Conservation (phyloP, 2,329 filamentous ascomycete species). For the Zymoseptoria crescenta region DNA sequence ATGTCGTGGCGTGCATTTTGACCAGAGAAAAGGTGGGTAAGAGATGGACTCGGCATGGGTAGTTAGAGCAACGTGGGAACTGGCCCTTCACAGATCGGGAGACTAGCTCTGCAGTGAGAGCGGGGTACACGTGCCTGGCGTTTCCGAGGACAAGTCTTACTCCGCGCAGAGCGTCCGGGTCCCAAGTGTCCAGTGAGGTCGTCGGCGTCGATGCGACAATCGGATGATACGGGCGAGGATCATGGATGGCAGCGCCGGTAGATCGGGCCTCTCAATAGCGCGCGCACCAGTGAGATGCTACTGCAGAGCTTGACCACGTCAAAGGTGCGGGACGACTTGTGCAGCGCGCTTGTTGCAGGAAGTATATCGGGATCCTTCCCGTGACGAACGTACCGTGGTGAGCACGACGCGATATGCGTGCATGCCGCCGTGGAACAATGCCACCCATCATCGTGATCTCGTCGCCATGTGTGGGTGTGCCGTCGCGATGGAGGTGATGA, state of each 20-base stretch:
- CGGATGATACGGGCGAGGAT: no score
- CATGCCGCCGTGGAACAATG: not conserved
- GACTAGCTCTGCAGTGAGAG: not conserved
- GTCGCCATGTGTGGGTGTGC: not conserved
- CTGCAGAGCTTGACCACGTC: slow-evolving; percentile 22
- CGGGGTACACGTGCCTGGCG: slow-evolving; percentile 16
- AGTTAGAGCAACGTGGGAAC: slow-evolving; percentile 15
- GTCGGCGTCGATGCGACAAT: no score
- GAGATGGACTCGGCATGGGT: slow-evolving; percentile 19
- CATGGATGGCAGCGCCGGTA: not conserved
- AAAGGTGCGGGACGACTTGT: slow-evolving; percentile 5
- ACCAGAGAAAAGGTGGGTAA: slow-evolving; percentile 57
- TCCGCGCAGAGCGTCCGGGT: not conserved
- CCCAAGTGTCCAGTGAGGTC: not conserved
- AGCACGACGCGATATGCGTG: not conserved
- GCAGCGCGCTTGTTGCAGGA: not conserved
- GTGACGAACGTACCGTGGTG: not conserved
- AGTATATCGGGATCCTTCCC: not conserved
- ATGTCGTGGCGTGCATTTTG: slow-evolving; percentile 84
- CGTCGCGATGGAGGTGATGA: not conserved
- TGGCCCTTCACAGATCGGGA: no score
- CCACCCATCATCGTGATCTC: not conserved
- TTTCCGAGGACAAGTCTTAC: not conserved
- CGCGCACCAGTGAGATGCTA: slow-evolving; percentile 5
- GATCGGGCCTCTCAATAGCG: not conserved